phyloP scores from a whole-genome alignment of 192 early-diverging fungal species.

The Lunasporangiospora selenospora region DNA sequence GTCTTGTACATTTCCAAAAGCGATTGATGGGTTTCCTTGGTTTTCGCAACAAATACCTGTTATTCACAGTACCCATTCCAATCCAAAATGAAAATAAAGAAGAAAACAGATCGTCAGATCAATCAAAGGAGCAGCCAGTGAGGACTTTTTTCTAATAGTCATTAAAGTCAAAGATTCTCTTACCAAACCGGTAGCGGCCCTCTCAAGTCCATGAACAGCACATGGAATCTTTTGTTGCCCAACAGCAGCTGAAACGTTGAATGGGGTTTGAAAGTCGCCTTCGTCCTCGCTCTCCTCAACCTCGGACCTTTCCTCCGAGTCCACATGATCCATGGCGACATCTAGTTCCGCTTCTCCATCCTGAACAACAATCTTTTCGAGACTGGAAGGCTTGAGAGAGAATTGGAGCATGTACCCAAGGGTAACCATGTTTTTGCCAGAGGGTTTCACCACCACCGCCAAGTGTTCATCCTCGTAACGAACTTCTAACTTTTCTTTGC shows the following conservation, averaged over 20 bases:
- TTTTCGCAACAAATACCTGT: slow-evolving; percentile 56
- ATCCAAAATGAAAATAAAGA: slow-evolving; percentile 19
- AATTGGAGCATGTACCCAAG: slow-evolving; percentile 41
- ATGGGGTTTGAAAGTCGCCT: slow-evolving; percentile 40
- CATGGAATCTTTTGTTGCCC: slow-evolving; percentile 31
- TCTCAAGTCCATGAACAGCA: slow-evolving; percentile 60
- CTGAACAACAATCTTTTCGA: no score
- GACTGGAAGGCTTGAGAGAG: slow-evolving; percentile 12
- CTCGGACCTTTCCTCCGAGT: slow-evolving; percentile 12
- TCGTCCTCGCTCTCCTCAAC: neutral
- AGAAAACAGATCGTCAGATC: no score
- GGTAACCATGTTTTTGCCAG: slow-evolving; percentile 52
- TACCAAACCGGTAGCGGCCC: slow-evolving; percentile 62
- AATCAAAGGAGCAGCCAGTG: no score
- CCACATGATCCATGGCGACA: slow-evolving; percentile 1
- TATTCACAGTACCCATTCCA: no score
- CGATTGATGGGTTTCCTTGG: slow-evolving; percentile 17
- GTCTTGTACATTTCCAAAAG: slow-evolving; percentile 44
- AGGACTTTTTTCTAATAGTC: no score
- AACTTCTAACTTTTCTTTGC: slow-evolving; percentile 53
- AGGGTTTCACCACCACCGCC: slow-evolving; percentile 63
- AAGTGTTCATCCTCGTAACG: slow-evolving; percentile 60
- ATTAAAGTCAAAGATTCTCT: no score
- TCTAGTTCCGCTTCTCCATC: slow-evolving; percentile 35
- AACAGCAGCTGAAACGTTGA: slow-evolving; percentile 24